Base-by-base conservation (phyloP, 164 flowering plant species). In the Chimonanthus praecox region DNA sequence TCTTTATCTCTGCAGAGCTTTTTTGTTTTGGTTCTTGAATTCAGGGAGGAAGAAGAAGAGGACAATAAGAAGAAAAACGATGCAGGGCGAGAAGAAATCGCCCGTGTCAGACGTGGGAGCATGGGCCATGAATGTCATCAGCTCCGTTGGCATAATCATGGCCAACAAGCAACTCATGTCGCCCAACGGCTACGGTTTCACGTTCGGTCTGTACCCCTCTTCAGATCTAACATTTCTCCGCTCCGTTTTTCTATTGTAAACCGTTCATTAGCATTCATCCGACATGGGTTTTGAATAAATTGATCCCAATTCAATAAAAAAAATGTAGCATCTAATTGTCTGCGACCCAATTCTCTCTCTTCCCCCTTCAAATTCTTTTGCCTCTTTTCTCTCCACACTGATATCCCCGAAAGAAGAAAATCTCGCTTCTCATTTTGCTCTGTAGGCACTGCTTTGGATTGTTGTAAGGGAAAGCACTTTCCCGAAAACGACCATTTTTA, bases 111-210 rank as follows among this genome's bases (percentile, higher is more conserved):
- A 92, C 77, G 86, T 89, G 9, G 98, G 98, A 44, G 98, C 98
- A 0, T 92, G 98, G 98, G 96, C 85, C 7, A 92, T 91, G 96
- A 92, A 92, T 74, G 84, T 92, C 33, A 20, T 91, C 54, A 92
- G 98, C 77, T 92, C 98, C 62, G 98, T 92, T 16, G 98, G 96
- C 45, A 87, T 92, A 71, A 92, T 92, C 75, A 92, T 92, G 96
- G 96, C 98, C 64, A 92, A 92, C 79, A 92, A 92, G 84, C 91
- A 92, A 80, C 96, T 92, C 76, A 89, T 92, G 98, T 91, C 96
- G 9, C 18, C 88, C 68, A 77, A 70, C 67, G 98, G 98, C 68
- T 92, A 86, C 58, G 88, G 82, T 72, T 92, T 92, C 80, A 80
- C 80, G 82, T 92, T 92, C 74, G 98, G 98, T 92, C 21, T 73